Percentiles rank a stretch among this genome's conserved stretches.
phyloP scores from a whole-genome alignment of 1,139 yeast genomes.

The Sugiyamaella xylanicola region DNA sequence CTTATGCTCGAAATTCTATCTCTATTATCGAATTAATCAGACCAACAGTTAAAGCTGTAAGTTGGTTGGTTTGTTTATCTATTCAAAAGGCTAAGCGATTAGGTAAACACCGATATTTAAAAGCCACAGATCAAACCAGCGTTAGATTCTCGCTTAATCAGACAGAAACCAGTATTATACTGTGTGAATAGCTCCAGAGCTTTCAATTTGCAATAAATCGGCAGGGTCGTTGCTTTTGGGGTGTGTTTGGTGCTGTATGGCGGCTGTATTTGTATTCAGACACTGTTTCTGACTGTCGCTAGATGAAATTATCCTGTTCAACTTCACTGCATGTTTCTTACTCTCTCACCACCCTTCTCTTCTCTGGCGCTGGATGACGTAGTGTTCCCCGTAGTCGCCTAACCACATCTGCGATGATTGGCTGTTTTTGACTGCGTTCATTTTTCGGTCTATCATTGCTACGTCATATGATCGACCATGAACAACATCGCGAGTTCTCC shows the following conservation, averaged over 20 bases:
- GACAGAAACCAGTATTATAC: background rate
- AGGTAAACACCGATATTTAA: too few species aligned
- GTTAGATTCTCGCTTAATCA: background rate
- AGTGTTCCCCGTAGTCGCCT: background rate
- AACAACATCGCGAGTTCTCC: background rate
- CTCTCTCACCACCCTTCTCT: background rate
- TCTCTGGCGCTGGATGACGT: slow-evolving; percentile 6
- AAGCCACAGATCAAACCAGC: too few species aligned
- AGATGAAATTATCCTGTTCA: background rate
- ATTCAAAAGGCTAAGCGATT: too few species aligned
- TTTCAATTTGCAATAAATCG: too few species aligned
- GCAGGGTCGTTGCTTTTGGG: background rate
- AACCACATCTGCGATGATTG: slow-evolving; percentile 8
- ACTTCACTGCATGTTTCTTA: background rate
- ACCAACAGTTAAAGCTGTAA: too few species aligned
- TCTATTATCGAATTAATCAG: too few species aligned
- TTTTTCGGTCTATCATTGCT: background rate
- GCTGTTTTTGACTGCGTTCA: slow-evolving; percentile 1
- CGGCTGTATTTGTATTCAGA: background rate
- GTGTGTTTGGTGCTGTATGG: background rate
- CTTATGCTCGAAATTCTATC: too few species aligned
- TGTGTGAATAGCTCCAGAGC: too few species aligned
- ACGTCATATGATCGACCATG: slow-evolving; percentile 9
- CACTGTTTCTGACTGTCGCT: background rate
- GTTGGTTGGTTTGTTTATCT: too few species aligned